Conservation (phyloP, 768 basidiomycete genomes). For the Chalciporus piperatus region DNA sequence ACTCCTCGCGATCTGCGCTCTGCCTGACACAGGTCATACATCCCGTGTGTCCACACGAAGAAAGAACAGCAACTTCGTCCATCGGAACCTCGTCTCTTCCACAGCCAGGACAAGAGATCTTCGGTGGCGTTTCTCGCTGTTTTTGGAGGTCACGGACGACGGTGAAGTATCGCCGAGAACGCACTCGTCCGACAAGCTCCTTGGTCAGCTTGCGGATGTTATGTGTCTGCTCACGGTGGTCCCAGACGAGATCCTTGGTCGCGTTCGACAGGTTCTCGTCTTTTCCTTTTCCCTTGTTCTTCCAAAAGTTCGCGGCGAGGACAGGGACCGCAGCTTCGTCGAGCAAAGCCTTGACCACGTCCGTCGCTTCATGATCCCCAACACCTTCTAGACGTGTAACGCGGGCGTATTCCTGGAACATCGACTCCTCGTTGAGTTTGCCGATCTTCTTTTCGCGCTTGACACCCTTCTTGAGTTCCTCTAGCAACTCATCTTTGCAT, state of each 20-base stretch:
- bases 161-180: conserved; percentile 89
- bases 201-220: conserved; percentile 80
- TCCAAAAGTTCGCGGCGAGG: conserved; percentile 29
- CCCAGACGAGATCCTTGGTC: conserved; percentile 67
- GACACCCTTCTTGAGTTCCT: conserved; percentile 62
- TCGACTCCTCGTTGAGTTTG: conserved; percentile 61
- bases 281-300: conserved; percentile 45
- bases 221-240: conserved; percentile 84
- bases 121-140: conserved; percentile 57
- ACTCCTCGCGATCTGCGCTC: conserved; percentile 76
- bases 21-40: conserved; percentile 70
- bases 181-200: conserved; percentile 85
- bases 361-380: conserved; percentile 74
- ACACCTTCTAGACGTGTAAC: conserved; percentile 61
- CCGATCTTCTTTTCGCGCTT: conserved; percentile 68
- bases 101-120: conserved; percentile 64
- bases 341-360: conserved; percentile 56
- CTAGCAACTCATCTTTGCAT: conserved; percentile 70
- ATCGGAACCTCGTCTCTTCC: conserved; percentile 52
- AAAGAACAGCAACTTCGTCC: conserved; percentile 76
- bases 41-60: conserved; percentile 90
- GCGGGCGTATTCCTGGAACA: conserved; percentile 77
- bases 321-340: conserved; percentile 55
- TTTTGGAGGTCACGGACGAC: conserved; percentile 88
- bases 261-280: conserved; percentile 56